A percentile compares a stretch with the other conserved stretches of the same genome.
Conservation (phyloP, 345 rosid genomes). For the Microcos paniculata region DNA sequence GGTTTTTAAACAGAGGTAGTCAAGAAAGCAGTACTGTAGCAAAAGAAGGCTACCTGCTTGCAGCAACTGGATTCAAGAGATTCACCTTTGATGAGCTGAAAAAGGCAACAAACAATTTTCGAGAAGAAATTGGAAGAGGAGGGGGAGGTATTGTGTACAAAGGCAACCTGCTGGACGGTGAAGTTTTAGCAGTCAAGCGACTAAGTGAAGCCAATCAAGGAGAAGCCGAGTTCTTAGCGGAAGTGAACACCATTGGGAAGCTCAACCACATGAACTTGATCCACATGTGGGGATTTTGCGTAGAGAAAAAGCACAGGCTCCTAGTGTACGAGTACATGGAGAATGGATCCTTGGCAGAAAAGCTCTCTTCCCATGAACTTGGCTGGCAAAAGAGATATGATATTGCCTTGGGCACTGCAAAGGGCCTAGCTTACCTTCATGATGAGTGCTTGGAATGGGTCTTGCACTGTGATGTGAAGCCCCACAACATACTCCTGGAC, state of each 20-base stretch:
- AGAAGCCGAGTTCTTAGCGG: slow-evolving; percentile 39
- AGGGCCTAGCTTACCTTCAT: slow-evolving; percentile 39
- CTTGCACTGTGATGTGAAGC: slow-evolving; percentile 35
- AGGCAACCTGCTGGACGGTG: slow-evolving; percentile 10
- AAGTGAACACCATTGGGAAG: slow-evolving; percentile 38
- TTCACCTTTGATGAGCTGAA: slow-evolving; percentile 27
- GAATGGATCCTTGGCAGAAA: slow-evolving; percentile 13
- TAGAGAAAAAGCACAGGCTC: slow-evolving; percentile 28
- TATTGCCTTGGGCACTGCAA: slow-evolving; percentile 29
- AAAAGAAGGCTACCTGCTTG: slow-evolving; percentile 11
- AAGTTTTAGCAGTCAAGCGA: slow-evolving; percentile 25
- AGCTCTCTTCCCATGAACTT: slow-evolving; percentile 6
- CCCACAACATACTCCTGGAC: slow-evolving; percentile 28
- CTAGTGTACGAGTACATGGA: slow-evolving; percentile 28
- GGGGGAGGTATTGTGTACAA: slow-evolving; percentile 29
- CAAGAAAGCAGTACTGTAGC: not conserved
- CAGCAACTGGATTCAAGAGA: slow-evolving; percentile 26
- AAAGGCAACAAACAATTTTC: slow-evolving; percentile 24
- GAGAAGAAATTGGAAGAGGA: slow-evolving; percentile 34
- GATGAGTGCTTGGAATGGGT: slow-evolving; percentile 45
- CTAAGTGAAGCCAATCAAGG: slow-evolving; percentile 27
- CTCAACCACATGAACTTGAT: slow-evolving; percentile 41
- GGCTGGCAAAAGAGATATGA: slow-evolving; percentile 23
- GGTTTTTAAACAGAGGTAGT: not conserved
- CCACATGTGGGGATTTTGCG: slow-evolving; percentile 37